Evolutionary conservation across 2,329 filamentous ascomycete species (phyloP).

Genomic region (Phaeosphaeriaceae sp.): DNA sequence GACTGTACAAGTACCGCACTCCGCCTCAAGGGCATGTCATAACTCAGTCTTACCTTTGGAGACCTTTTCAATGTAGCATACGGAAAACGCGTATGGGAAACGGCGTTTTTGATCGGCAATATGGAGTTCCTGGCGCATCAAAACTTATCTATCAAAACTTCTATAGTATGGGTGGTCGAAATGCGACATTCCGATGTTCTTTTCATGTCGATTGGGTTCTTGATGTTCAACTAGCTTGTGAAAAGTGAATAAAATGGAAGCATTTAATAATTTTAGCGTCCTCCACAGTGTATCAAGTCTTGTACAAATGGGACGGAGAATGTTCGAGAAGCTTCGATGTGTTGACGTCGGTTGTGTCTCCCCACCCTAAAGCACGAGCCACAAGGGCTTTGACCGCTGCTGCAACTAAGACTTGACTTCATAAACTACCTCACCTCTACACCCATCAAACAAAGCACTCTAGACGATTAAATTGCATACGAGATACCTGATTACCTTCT

Average conservation of each 20-base stretch:
- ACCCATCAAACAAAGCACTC: constrained; percentile 20
- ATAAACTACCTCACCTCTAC: constrained; percentile 36
- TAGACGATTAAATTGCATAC: constrained; percentile 17
- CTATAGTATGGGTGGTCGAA: constrained; percentile 34
- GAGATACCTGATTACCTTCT: constrained; percentile 15
- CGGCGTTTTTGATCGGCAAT: constrained; percentile 38
- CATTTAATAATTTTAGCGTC: constrained; percentile 10
- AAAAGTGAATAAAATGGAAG: constrained; percentile 18
- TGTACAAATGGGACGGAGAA: constrained; percentile 27
- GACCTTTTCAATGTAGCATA: constrained; percentile 45
- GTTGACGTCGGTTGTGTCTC: constrained; percentile 34
- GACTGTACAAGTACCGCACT: constrained; percentile 20
- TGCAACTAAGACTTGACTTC: constrained; percentile 33
- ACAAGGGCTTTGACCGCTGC: constrained; percentile 33
- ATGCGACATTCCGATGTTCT: constrained; percentile 26
- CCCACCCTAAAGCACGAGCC: constrained; percentile 17
- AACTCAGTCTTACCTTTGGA: constrained; percentile 31
- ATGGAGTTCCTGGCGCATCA: constrained; percentile 43
- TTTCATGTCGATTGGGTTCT: constrained; percentile 27
- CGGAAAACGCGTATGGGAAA: constrained; percentile 40
- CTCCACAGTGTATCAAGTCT: constrained; percentile 7
- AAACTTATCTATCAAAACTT: too few relatives aligned
- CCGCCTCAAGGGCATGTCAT: constrained; percentile 29
- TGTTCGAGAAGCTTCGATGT: constrained; percentile 47
- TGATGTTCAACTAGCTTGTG: constrained; percentile 23